These are phyloP conservation scores for Macrolepiota fuliginosa DNA, from an alignment of 768 basidiomycete genomes.

Conservation along the genomic window DNA sequence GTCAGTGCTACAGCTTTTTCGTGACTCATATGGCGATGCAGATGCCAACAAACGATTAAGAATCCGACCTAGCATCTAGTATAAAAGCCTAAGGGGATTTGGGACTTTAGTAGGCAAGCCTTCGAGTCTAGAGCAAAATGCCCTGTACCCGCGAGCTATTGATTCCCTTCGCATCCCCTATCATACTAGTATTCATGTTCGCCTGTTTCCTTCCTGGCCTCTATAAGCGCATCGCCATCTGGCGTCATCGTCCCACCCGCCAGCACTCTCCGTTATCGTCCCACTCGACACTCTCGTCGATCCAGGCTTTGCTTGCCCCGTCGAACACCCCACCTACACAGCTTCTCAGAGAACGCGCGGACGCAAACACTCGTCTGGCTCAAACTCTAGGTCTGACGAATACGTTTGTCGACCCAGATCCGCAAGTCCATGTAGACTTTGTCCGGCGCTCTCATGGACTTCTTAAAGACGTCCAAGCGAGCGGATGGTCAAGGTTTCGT, in stretches of 20 bases:
- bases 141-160: slow-evolving; percentile 7
- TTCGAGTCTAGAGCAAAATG: slow-evolving; percentile 10
- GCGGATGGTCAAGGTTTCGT: slow-evolving; percentile 34
- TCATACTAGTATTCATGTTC: neutral
- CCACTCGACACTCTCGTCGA: slow-evolving; percentile 5
- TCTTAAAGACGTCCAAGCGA: slow-evolving; percentile 22
- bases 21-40: neutral
- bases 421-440: slow-evolving; percentile 33
- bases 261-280: no score
- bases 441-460: slow-evolving; percentile 25
- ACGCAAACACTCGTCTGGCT: slow-evolving; percentile 32
- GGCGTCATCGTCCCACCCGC: neutral
- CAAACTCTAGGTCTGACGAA: slow-evolving; percentile 38
- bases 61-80: neutral
- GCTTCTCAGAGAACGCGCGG: slow-evolving; percentile 29
- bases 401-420: slow-evolving; percentile 47
- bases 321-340: slow-evolving; percentile 5
- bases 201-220: neutral
- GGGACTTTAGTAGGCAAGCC: neutral
- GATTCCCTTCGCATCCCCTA: neutral
- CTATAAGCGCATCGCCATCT: neutral
- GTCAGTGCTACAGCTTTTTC: no score
- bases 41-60: neutral
- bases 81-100: neutral
- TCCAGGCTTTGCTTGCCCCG: slow-evolving; percentile 17